Conservation (phyloP, 306 rosid species). For the Macrotyloma uniflorum region DNA sequence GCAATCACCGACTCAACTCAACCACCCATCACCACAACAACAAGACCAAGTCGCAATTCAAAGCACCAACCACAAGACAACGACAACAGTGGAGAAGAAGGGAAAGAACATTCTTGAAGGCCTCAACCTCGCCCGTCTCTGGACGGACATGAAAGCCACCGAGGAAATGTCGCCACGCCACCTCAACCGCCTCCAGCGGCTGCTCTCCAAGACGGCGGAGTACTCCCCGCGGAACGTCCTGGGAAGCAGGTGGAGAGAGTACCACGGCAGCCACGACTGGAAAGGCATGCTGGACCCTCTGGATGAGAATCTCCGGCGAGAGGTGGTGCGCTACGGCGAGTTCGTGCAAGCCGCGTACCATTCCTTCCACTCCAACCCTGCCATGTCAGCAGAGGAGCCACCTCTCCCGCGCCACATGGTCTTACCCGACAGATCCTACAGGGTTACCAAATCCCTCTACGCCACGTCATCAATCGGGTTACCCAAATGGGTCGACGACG, state of each 20-base stretch:
- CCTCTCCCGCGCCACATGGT: slow-evolving; percentile 54
- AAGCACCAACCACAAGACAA: not conserved
- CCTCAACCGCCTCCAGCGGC: slow-evolving; percentile 61
- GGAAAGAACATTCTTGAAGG: slow-evolving; percentile 56
- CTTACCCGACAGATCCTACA: slow-evolving; percentile 61
- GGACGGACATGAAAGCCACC: slow-evolving; percentile 67
- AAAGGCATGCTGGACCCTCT: slow-evolving; percentile 84
- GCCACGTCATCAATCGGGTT: slow-evolving; percentile 83
- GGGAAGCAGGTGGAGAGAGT: slow-evolving; percentile 75
- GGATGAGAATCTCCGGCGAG: slow-evolving; percentile 95
- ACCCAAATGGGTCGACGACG: slow-evolving; percentile 77
- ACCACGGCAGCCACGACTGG: slow-evolving; percentile 80
- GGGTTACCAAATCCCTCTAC: slow-evolving; percentile 76
- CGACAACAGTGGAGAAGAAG: slow-evolving; percentile 38
- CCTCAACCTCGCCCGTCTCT: slow-evolving; percentile 57
- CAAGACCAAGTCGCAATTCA: not conserved
- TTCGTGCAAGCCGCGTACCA: slow-evolving; percentile 87
- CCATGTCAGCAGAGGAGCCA: slow-evolving; percentile 59
- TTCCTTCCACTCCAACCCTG: slow-evolving; percentile 69
- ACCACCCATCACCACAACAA: not conserved
- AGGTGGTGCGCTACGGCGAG: slow-evolving; percentile 87
- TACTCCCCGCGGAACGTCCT: slow-evolving; percentile 78
- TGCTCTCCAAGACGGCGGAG: slow-evolving; percentile 64
- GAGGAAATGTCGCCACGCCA: slow-evolving; percentile 94
- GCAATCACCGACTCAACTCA: slow-evolving; percentile 36